Conservation (phyloP, 805 yeast species). For the Lachancea mirantina region DNA sequence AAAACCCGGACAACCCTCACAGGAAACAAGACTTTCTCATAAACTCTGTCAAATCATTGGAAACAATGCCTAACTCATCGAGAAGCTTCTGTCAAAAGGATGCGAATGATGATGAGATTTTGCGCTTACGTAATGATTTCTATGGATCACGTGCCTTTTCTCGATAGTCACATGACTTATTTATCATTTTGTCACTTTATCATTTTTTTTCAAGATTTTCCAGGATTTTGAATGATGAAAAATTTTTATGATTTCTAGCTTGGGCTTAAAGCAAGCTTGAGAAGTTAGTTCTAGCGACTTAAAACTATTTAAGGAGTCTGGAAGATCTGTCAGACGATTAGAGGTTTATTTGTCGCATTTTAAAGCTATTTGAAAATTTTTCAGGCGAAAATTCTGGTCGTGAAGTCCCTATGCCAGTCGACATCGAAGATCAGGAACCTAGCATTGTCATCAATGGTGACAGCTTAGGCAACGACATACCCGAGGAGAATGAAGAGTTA, state of each 20-base stretch:
- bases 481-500: slow-evolving; percentile 25
- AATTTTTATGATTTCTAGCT: slow-evolving; percentile 1
- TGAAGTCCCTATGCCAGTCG: slow-evolving; percentile 63
- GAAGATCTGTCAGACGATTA: neutral
- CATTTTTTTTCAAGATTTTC: too few relatives aligned
- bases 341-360: neutral
- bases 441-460: slow-evolving; percentile 62
- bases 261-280: neutral
- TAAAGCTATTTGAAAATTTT: slow-evolving; percentile 1
- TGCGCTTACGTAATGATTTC: too few relatives aligned
- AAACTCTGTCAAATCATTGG: too few relatives aligned
- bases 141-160: too few relatives aligned
- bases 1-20: neutral
- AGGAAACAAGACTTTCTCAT: too few relatives aligned
- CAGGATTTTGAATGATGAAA: slow-evolving; percentile 1
- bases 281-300: too few relatives aligned
- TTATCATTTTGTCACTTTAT: too few relatives aligned
- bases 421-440: slow-evolving; percentile 79
- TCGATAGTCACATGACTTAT: too few relatives aligned
- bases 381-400: neutral
- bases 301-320: too few relatives aligned
- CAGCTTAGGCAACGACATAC: slow-evolving; percentile 40
- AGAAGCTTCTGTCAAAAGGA: too few relatives aligned
- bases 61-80: too few relatives aligned
- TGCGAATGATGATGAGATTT: too few relatives aligned